phyloP scores from a whole-genome alignment of 805 yeast species.

The Alloascoidea hylecoeti region DNA sequence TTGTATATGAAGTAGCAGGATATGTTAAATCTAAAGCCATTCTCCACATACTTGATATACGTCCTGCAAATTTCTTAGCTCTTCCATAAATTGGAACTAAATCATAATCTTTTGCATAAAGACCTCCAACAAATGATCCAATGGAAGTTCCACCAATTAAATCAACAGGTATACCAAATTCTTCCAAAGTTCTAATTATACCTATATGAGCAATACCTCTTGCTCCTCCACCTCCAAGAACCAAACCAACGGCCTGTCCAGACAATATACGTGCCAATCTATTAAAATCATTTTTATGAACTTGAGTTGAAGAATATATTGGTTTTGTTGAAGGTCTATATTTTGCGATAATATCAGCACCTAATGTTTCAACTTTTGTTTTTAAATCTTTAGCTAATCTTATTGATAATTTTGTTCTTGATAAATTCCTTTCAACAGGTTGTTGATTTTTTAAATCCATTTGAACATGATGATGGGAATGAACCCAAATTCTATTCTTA shows the following conservation, averaged over 20 bases:
- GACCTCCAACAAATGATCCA: constrained; percentile 91
- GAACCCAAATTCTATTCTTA: constrained; percentile 78
- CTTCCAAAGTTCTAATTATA: constrained; percentile 79
- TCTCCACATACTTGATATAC: constrained; percentile 81
- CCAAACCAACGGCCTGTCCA: constrained; percentile 89
- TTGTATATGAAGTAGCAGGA: constrained; percentile 88
- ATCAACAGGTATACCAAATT: constrained; percentile 87
- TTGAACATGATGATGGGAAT: constrained; percentile 85
- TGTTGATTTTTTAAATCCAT: constrained; percentile 28
- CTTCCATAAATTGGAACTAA: constrained; percentile 84
- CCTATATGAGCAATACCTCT: constrained; percentile 91
- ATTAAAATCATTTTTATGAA: constrained; percentile 78
- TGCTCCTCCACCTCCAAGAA: constrained; percentile 97
- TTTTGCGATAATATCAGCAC: not conserved
- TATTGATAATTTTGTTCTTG: not conserved
- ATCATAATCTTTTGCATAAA: constrained; percentile 87
- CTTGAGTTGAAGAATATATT: constrained; percentile 21
- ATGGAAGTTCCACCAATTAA: constrained; percentile 93
- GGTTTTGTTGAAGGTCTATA: constrained; percentile 5
- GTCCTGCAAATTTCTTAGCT: constrained; percentile 70
- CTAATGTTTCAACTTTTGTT: not conserved
- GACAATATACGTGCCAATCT: constrained; percentile 81
- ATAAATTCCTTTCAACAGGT: not conserved
- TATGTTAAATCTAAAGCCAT: constrained; percentile 73
- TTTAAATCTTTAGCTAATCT: constrained; percentile 1